These are phyloP conservation scores for Penicillium sp. DNA, from an alignment of 2,329 filamentous ascomycete species.

Conservation along the genomic window DNA sequence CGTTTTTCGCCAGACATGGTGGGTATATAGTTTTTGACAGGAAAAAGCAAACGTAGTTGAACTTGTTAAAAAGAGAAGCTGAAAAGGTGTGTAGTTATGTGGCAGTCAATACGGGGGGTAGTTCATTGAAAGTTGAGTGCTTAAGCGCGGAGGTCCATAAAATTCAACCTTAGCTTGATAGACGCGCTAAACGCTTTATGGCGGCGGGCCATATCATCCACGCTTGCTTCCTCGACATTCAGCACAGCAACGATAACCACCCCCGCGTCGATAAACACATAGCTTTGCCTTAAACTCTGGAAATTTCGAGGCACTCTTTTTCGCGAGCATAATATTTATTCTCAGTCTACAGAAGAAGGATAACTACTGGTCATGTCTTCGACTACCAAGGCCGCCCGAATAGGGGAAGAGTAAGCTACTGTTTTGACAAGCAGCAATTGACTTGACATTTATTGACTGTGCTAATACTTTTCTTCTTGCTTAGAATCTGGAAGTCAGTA, in stretches of 20 bases:
- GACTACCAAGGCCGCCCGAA: conserved; percentile 61
- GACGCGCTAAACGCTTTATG: conserved; percentile 23
- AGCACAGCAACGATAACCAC: too few relatives aligned
- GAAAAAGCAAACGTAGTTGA: background rate
- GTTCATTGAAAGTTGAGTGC: background rate
- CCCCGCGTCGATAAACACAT: background rate
- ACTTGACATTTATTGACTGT: background rate
- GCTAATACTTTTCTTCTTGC: background rate
- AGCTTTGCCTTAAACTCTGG: background rate
- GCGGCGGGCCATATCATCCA: conserved; percentile 4
- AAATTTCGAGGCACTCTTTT: background rate
- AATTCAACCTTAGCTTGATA: background rate
- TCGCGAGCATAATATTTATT: background rate
- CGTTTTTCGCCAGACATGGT: conserved; percentile 88
- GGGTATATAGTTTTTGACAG: background rate
- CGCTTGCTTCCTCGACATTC: too few relatives aligned
- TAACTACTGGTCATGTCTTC: conserved; percentile 46
- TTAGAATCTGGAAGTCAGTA: conserved; percentile 87
- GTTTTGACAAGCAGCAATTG: conserved; percentile 17
- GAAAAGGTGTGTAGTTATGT: too few relatives aligned
- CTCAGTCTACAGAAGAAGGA: background rate
- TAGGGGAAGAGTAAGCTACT: conserved; percentile 69
- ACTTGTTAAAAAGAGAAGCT: background rate
- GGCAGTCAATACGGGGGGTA: background rate
- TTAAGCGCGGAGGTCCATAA: conserved; percentile 15